Conservation (phyloP, 345 rosid genomes). For the thale cress (Arabidopsis thaliana) region DNA sequence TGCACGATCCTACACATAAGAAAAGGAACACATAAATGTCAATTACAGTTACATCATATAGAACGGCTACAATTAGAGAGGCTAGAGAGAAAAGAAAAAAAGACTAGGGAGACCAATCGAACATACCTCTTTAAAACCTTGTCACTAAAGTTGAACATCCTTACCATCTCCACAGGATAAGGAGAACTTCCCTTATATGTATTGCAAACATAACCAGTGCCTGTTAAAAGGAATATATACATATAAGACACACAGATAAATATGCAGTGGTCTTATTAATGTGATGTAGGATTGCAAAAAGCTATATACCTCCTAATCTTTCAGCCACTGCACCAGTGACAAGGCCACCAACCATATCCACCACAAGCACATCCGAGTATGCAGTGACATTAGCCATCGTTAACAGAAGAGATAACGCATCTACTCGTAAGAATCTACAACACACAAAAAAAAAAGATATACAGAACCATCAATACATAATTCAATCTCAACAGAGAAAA, state of each 20-base stretch:
- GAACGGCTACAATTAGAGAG: neutral
- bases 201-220: constrained; percentile 80
- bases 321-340: constrained; percentile 96
- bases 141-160: constrained; percentile 82
- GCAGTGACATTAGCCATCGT: constrained; percentile 84
- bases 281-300: neutral
- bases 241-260: neutral
- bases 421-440: constrained; percentile 78
- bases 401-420: constrained; percentile 81
- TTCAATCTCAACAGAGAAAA: neutral
- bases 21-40: constrained; percentile 9
- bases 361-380: constrained; percentile 78
- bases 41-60: neutral
- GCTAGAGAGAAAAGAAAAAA: constrained; percentile 8
- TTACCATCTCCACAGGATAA: constrained; percentile 73
- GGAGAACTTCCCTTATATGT: constrained; percentile 61
- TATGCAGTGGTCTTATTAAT: neutral
- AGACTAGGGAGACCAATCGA: constrained; percentile 17
- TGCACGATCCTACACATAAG: constrained; percentile 62
- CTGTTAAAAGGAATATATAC: constrained; percentile 47
- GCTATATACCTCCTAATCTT: constrained; percentile 74
- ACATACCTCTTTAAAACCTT: constrained; percentile 73
- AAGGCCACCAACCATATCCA: constrained; percentile 95
- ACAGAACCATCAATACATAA: constrained; percentile 18
- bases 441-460: neutral